Percentiles rank a stretch among this genome's conserved stretches.
These are phyloP conservation scores for Psidium friedrichsthalianum DNA, from an alignment of 345 rosid genomes.

Conservation along the genomic window DNA sequence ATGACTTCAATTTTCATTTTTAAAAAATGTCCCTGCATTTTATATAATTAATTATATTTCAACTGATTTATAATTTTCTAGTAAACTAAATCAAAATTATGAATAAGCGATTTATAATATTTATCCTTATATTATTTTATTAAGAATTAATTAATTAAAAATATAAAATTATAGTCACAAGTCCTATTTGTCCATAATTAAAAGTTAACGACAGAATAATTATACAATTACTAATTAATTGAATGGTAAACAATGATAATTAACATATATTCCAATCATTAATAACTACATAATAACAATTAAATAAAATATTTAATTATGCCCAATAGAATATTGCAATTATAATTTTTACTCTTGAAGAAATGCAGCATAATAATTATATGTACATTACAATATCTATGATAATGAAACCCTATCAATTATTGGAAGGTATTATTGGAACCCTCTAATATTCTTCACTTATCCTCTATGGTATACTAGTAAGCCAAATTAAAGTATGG, in stretches of 20 bases:
- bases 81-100: background rate
- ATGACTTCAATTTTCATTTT: background rate
- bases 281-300: too few relatives aligned
- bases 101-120: background rate
- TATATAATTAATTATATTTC: background rate
- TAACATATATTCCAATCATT: too few relatives aligned
- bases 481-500: background rate
- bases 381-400: too few relatives aligned
- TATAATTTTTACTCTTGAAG: too few relatives aligned
- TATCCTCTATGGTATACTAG: background rate
- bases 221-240: too few relatives aligned
- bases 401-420: background rate
- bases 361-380: too few relatives aligned
- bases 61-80: too few relatives aligned
- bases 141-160: background rate
- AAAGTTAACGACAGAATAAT: too few relatives aligned
- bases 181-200: too few relatives aligned
- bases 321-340: too few relatives aligned
- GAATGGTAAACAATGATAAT: too few relatives aligned
- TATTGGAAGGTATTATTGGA: background rate
- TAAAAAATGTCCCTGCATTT: background rate
- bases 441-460: background rate
- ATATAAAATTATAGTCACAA: background rate
- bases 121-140: background rate
- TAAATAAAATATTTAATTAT: too few relatives aligned